Conservation (phyloP, 441 rosid genomes). For the Erodium trifolium region DNA sequence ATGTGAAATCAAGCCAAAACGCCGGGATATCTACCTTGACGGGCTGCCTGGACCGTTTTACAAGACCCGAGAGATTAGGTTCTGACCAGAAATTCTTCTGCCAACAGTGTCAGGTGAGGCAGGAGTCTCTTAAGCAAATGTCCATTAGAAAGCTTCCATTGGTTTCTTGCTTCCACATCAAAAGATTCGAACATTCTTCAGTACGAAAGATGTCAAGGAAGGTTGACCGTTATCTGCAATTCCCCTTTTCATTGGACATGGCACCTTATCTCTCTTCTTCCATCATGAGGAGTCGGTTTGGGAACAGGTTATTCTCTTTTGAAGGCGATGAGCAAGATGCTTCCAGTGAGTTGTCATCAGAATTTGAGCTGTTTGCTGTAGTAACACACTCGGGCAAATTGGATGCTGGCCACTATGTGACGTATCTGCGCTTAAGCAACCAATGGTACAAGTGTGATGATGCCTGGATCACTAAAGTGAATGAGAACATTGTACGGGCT, state of each 20-base stretch:
- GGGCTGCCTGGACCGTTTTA: conserved; percentile 66
- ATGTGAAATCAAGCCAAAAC: conserved; percentile 29
- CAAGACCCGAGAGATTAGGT: conserved; percentile 64
- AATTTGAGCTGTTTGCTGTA: conserved; percentile 67
- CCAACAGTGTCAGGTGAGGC: conserved; percentile 65
- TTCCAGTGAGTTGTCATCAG: conserved; percentile 45
- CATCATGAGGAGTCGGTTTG: conserved; percentile 53
- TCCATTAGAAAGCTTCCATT: conserved; percentile 70
- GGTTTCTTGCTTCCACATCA: conserved; percentile 65
- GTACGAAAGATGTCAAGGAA: conserved; percentile 55
- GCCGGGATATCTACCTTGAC: conserved; percentile 39
- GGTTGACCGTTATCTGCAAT: conserved; percentile 61
- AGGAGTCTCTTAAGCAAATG: conserved; percentile 74
- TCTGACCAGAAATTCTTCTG: conserved; percentile 75
- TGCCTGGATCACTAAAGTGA: conserved; percentile 62
- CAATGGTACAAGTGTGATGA: conserved; percentile 77
- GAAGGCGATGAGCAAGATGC: conserved; percentile 56
- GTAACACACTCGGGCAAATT: conserved; percentile 62
- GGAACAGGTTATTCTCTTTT: conserved; percentile 52
- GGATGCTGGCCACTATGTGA: conserved; percentile 65
- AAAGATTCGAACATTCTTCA: conserved; percentile 68
- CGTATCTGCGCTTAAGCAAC: conserved; percentile 52
- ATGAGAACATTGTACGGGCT: conserved; percentile 61
- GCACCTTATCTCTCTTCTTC: conserved; percentile 65
- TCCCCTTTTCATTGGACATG: conserved; percentile 68